Conservation (phyloP, 1,284 basidiomycete species). For the Rhodotorula sp. region DNA sequence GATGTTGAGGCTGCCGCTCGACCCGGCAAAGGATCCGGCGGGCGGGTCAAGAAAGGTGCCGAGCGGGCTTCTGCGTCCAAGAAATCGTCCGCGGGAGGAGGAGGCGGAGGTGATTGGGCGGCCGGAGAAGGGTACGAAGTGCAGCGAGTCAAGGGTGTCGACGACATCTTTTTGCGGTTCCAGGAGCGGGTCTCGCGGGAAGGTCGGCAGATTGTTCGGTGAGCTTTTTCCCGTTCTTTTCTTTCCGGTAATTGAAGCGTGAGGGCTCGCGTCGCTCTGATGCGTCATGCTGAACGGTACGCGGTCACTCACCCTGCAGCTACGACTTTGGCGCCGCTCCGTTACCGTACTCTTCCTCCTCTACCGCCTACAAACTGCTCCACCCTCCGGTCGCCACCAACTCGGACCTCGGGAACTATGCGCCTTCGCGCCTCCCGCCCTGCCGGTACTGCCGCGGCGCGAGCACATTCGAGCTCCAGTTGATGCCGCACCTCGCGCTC, state of each 20-base stretch:
- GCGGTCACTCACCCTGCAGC: conserved; percentile 50
- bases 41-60: conserved; percentile 30
- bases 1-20: conserved; percentile 17
- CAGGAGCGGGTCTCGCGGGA: conserved; percentile 64
- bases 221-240: conserved; percentile 12
- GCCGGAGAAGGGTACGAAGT: conserved; percentile 70
- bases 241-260: no score
- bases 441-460: conserved; percentile 63
- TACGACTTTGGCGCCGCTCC: conserved; percentile 73
- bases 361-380: conserved; percentile 64
- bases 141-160: conserved; percentile 61
- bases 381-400: conserved; percentile 59
- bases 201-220: conserved; percentile 75
- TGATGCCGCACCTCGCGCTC: conserved; percentile 77
- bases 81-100: not conserved
- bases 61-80: not conserved
- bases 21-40: conserved; percentile 24
- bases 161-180: conserved; percentile 76
- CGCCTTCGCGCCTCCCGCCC: conserved; percentile 50
- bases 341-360: conserved; percentile 65
- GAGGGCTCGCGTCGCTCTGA: not conserved
- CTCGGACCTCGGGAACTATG: conserved; percentile 28
- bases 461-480: conserved; percentile 75
- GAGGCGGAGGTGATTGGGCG: conserved; percentile 52
- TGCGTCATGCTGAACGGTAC: not conserved